Evolutionary conservation across 306 rosid species (phyloP), one percentile per base, ranked within the genome.

Genomic region (Alnus glutinosa): DNA sequence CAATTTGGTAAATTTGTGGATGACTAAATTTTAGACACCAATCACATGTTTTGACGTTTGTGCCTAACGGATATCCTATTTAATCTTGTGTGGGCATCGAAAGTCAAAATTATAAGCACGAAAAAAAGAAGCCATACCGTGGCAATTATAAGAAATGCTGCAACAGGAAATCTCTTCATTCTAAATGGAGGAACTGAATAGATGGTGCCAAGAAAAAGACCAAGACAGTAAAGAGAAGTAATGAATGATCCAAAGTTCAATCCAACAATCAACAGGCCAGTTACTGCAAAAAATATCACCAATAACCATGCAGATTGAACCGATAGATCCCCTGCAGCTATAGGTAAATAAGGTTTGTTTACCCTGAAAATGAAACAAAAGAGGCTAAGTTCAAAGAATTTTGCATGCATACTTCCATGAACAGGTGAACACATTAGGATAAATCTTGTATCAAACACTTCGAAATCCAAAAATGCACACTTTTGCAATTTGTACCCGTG

Each of bases 301-400:
- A 94, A 85, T 58, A 89, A 47, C 98, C 98, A 92, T 37, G 98
- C 98, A 76, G 95, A 89, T 85, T 91, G 88, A 79, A 94, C 97
- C 19, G 98, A 92, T 84, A 94, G 97, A 85, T 94, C 97, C 80
- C 98, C 98, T 2, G 98, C 98, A 5, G 98, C 98, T 71, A 94
- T 92, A 42, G 98, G 98, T 82, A 94, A 87, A 85, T 94, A 94
- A 18, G 97, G 97, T 76, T 94, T 94, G 95, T 94, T 94, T 76
- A 94, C 97, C 90, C 98, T 94, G 97, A 82, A 89, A 83, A 83
- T 23, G 64, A 80, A 82, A 55, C 57, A 62, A 83, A 70, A 79
- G 39, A 74, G 48, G 51, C 49, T 58, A 59, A 62, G 62, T 47
- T 73, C 55, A 49, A 54, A 37, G 71, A 78, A 42, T 30, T 32